phyloP scores from a whole-genome alignment of 73 alveolate genomes.

The Stentor coeruleus region DNA sequence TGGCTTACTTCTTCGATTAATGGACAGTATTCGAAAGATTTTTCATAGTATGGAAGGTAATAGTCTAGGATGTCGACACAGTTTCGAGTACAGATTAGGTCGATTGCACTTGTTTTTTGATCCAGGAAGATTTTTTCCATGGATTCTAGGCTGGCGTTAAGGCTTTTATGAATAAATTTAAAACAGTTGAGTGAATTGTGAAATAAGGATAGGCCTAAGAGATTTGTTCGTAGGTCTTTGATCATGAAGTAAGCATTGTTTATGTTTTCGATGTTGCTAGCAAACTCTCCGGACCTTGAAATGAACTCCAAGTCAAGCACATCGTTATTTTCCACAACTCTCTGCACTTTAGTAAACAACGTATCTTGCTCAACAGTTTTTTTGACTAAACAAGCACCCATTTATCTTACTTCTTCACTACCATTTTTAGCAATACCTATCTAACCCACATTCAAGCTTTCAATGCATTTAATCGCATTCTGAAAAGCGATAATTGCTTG shows the following conservation, averaged over 20 bases:
- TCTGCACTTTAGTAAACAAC: too few relatives aligned
- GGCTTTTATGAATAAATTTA: neutral
- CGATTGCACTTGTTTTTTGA: neutral
- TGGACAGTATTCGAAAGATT: neutral
- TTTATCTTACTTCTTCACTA: neutral
- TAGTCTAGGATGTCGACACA: neutral
- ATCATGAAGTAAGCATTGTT: neutral
- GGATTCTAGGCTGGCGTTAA: neutral
- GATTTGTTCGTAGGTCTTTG: neutral
- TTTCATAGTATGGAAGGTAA: constrained; percentile 2
- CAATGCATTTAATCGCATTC: neutral
- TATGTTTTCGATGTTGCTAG: neutral
- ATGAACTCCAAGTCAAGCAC: neutral
- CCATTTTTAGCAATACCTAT: neutral
- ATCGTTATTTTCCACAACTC: neutral
- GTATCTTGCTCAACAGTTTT: neutral
- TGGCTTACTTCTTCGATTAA: neutral
- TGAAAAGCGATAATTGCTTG: neutral
- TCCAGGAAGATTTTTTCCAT: neutral
- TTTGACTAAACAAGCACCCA: neutral
- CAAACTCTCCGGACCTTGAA: neutral
- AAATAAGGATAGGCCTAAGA: neutral
- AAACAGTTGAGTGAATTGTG: neutral
- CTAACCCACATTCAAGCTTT: too few relatives aligned
- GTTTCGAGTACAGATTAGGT: neutral